Conservation (phyloP, 495 filamentous ascomycete species). For the Parachaetomium inaequale region DNA sequence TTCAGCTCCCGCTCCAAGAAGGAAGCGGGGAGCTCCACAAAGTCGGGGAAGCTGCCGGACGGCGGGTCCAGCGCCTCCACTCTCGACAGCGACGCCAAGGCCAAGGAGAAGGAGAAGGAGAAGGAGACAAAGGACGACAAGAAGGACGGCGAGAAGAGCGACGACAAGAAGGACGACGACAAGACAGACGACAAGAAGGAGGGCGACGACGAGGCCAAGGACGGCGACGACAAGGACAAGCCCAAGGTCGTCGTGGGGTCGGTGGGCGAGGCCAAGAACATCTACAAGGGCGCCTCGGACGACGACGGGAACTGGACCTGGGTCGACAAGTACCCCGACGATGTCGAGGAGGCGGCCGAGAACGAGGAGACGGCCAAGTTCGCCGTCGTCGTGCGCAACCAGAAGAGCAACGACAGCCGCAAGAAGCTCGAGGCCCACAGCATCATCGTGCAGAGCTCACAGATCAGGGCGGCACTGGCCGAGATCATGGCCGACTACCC, state of each 20-base stretch:
- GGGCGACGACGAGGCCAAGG: slow-evolving; percentile 6
- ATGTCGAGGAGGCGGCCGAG: slow-evolving; percentile 36
- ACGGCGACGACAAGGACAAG: slow-evolving; percentile 19
- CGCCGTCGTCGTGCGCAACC: slow-evolving; percentile 35
- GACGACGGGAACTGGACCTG: slow-evolving; percentile 40
- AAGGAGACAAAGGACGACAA: slow-evolving; percentile 12
- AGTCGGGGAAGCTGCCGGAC: slow-evolving; percentile 16
- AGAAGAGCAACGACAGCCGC: slow-evolving; percentile 48
- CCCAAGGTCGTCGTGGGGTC: slow-evolving; percentile 28
- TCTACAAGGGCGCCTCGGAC: slow-evolving; percentile 36
- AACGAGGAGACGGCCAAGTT: slow-evolving; percentile 37
- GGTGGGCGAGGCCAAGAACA: slow-evolving; percentile 36
- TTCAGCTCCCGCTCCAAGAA: slow-evolving; percentile 20
- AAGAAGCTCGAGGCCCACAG: slow-evolving; percentile 58
- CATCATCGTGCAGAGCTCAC: slow-evolving; percentile 63
- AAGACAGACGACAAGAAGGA: slow-evolving; percentile 11
- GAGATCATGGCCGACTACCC: slow-evolving; percentile 59
- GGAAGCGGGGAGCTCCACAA: slow-evolving; percentile 10
- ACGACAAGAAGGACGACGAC: slow-evolving; percentile 4
- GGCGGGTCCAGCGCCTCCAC: slow-evolving; percentile 18
- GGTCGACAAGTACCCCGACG: slow-evolving; percentile 38
- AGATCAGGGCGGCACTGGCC: slow-evolving; percentile 55
- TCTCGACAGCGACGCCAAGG: background rate
- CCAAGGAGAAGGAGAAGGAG: slow-evolving; percentile 8
- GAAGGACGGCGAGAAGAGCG: slow-evolving; percentile 4